Evolutionary conservation across 2,329 filamentous ascomycete genomes (phyloP).

Genomic region (Fusarium guadeloupense): DNA sequence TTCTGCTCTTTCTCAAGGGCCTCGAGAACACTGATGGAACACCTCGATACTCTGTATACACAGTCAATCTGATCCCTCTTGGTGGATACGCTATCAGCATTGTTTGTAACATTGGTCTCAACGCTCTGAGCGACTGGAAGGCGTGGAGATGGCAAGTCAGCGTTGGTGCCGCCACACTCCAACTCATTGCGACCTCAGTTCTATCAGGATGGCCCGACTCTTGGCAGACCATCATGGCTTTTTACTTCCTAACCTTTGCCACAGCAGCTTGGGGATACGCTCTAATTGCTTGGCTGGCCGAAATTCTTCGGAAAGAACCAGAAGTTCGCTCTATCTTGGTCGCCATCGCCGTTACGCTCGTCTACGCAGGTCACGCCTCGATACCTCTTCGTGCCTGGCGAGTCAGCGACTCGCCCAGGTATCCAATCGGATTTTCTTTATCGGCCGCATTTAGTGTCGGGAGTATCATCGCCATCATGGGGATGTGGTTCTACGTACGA

Average conservation of each 20-base stretch:
- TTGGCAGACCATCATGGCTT: conserved; percentile 43
- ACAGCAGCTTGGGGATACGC: conserved; percentile 48
- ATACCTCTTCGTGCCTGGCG: conserved; percentile 38
- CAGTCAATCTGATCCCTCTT: conserved; percentile 63
- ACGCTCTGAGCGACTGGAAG: conserved; percentile 59
- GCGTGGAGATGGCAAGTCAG: conserved; percentile 61
- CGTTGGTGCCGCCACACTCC: conserved; percentile 56
- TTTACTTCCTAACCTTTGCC: conserved; percentile 50
- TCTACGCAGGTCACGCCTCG: conserved; percentile 35
- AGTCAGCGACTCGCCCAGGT: conserved; percentile 31
- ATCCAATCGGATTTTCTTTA: conserved; percentile 33
- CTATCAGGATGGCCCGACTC: conserved; percentile 37
- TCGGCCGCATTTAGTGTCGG: conserved; percentile 32
- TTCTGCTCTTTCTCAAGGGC: conserved; percentile 48
- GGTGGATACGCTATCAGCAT: conserved; percentile 52
- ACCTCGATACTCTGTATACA: conserved; percentile 45
- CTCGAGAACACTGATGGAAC: conserved; percentile 30
- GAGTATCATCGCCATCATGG: conserved; percentile 34
- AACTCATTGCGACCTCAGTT: conserved; percentile 47
- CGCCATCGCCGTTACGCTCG: conserved; percentile 30
- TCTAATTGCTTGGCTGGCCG: conserved; percentile 44
- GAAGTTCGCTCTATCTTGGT: conserved; percentile 41
- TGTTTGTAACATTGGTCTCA: conserved; percentile 63
- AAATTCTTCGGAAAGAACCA: conserved; percentile 44
- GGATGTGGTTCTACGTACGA: conserved; percentile 28